A percentile compares a stretch with the other conserved stretches of the same genome.
phyloP scores from a whole-genome alignment of 1,284 basidiomycete species.

The Retiboletus flavoniger region DNA sequence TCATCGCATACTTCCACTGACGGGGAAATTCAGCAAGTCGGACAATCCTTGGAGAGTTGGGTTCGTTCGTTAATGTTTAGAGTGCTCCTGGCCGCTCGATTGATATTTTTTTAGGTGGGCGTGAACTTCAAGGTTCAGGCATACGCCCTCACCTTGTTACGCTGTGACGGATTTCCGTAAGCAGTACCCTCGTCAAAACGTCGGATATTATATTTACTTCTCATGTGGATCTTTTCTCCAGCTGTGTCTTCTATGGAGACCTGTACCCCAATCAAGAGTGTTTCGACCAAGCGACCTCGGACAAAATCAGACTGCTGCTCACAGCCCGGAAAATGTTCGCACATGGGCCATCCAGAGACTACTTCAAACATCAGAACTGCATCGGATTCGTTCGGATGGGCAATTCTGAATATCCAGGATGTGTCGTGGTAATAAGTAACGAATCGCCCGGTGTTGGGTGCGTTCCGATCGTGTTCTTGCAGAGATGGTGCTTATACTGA shows the following conservation, averaged over 20 bases:
- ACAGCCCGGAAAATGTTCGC: slow-evolving; percentile 61
- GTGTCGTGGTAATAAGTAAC: slow-evolving; percentile 71
- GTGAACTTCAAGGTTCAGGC: slow-evolving; percentile 72
- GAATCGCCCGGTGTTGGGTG: slow-evolving; percentile 23
- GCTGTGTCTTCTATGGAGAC: slow-evolving; percentile 93
- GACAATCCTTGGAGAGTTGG: slow-evolving; percentile 77
- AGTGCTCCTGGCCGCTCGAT: not conserved
- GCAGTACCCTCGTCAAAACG: slow-evolving; percentile 29
- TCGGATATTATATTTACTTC: not conserved
- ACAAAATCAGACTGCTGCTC: slow-evolving; percentile 53
- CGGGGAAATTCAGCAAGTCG: slow-evolving; percentile 52
- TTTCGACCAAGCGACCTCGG: slow-evolving; percentile 53
- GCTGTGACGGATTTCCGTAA: slow-evolving; percentile 83
- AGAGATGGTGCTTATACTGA: slow-evolving; percentile 25
- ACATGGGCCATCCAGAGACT: slow-evolving; percentile 61
- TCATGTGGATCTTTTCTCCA: slow-evolving; percentile 29
- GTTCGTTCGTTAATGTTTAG: slow-evolving; percentile 39
- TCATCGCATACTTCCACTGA: not conserved
- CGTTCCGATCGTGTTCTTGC: not conserved
- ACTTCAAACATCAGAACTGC: slow-evolving; percentile 55
- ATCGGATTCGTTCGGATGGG: slow-evolving; percentile 75
- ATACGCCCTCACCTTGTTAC: slow-evolving; percentile 85
- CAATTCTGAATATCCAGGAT: slow-evolving; percentile 48
- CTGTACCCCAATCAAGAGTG: slow-evolving; percentile 71
- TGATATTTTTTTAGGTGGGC: slow-evolving; percentile 48